Evolutionary conservation across 2,329 filamentous ascomycete species (phyloP).

Genomic region (Cercospora canescens): DNA sequence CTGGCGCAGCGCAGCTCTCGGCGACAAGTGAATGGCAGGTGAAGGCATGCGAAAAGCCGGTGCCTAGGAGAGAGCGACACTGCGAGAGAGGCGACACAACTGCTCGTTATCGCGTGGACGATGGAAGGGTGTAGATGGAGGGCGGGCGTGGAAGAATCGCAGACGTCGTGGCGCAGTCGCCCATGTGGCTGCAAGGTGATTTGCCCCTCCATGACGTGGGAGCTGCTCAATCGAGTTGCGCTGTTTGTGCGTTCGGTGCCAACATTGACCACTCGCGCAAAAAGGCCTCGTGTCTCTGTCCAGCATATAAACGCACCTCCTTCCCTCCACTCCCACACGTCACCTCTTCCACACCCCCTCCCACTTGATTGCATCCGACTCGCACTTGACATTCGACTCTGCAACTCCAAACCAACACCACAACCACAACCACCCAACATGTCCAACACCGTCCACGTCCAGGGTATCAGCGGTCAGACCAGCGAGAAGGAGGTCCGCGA

Average conservation of each 20-base stretch:
- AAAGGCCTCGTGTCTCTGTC: neutral
- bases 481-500: slow-evolving; percentile 88
- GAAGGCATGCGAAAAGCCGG: neutral
- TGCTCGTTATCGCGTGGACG: neutral
- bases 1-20: neutral
- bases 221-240: neutral
- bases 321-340: neutral
- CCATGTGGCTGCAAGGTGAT: neutral
- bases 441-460: slow-evolving; percentile 76
- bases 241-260: neutral
- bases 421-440: slow-evolving; percentile 37
- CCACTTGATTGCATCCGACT: too few species aligned
- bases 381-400: neutral
- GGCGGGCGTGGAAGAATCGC: neutral
- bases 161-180: neutral
- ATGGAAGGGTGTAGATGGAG: neutral
- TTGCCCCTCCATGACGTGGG: slow-evolving; percentile 2
- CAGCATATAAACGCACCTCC: neutral
- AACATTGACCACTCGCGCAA: neutral
- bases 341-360: neutral
- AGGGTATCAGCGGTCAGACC: slow-evolving; percentile 81
- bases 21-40: neutral
- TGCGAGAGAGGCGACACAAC: neutral
- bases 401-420: neutral
- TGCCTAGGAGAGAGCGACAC: neutral